Conservation (phyloP, 257 asterid species). For the Gardenia jasminoides region DNA sequence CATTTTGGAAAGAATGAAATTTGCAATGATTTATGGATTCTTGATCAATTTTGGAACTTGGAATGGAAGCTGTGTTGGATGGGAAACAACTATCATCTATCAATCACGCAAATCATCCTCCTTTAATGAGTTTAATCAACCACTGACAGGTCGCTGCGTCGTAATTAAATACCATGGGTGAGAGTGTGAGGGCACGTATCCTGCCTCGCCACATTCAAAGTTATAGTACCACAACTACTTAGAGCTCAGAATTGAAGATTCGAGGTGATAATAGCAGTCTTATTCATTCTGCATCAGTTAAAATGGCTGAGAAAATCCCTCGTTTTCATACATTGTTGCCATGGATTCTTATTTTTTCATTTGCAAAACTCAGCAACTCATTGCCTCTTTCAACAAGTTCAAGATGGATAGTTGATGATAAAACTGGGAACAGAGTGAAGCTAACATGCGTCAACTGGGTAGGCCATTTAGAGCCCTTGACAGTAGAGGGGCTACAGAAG, state of each 20-base stretch:
- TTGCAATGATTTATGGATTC: neutral
- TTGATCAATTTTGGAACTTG: neutral
- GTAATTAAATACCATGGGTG: neutral
- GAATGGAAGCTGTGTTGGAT: neutral
- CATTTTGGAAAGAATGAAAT: neutral
- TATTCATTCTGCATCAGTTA: neutral
- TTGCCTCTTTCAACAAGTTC: constrained; percentile 49
- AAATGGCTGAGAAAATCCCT: neutral
- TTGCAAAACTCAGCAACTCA: constrained; percentile 22
- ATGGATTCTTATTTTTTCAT: constrained; percentile 8
- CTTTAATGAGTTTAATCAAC: too few relatives aligned
- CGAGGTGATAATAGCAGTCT: too few relatives aligned
- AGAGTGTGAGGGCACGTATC: neutral
- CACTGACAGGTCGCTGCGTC: too few relatives aligned
- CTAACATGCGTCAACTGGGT: constrained; percentile 57
- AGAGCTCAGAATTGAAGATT: too few relatives aligned
- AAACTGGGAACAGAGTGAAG: constrained; percentile 50
- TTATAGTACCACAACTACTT: too few relatives aligned
- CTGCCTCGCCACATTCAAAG: neutral
- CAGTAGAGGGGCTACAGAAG: constrained; percentile 64
- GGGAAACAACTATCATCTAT: neutral
- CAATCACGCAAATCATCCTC: neutral
- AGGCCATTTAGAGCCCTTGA: constrained; percentile 57
- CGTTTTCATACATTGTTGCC: neutral
- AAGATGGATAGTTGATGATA: constrained; percentile 51